Percentiles rank a stretch among this genome's conserved stretches.
Evolutionary conservation across 345 rosid species (phyloP).

Genomic region (Geranium brycei): DNA sequence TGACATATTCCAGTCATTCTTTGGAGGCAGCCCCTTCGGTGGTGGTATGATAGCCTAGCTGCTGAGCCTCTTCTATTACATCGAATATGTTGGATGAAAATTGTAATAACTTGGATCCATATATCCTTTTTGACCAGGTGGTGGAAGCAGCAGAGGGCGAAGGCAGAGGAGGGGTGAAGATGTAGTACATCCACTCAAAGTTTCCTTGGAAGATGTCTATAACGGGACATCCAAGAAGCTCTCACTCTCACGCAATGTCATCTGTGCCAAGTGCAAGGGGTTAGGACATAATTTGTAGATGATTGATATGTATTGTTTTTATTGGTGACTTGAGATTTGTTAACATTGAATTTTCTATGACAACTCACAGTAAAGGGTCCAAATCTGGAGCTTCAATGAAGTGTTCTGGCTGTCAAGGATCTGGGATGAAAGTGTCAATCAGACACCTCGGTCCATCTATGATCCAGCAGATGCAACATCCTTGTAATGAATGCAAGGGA

Average conservation of each 20-base stretch:
- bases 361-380: constrained; percentile 46
- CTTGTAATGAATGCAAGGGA: constrained; percentile 65
- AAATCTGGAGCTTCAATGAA: constrained; percentile 62
- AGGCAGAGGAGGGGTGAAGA: constrained; percentile 93
- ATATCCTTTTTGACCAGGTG: constrained; percentile 9
- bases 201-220: constrained; percentile 72
- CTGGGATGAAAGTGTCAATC: constrained; percentile 64
- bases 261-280: constrained; percentile 92
- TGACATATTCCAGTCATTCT: constrained; percentile 67
- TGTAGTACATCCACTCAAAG: constrained; percentile 77
- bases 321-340: not conserved
- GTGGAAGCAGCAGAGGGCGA: constrained; percentile 75
- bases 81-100: too few species aligned
- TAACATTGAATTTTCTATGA: not conserved
- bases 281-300: constrained; percentile 13
- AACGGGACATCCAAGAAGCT: constrained; percentile 75
- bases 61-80: not conserved
- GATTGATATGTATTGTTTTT: not conserved
- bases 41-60: constrained; percentile 15
- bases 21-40: constrained; percentile 65
- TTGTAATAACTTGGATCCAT: not conserved
- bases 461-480: constrained; percentile 79
- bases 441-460: constrained; percentile 62
- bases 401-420: constrained; percentile 61
- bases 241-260: constrained; percentile 56